Conservation (phyloP, 108 stramenopile species). For the Nitzschia inconspicua region DNA sequence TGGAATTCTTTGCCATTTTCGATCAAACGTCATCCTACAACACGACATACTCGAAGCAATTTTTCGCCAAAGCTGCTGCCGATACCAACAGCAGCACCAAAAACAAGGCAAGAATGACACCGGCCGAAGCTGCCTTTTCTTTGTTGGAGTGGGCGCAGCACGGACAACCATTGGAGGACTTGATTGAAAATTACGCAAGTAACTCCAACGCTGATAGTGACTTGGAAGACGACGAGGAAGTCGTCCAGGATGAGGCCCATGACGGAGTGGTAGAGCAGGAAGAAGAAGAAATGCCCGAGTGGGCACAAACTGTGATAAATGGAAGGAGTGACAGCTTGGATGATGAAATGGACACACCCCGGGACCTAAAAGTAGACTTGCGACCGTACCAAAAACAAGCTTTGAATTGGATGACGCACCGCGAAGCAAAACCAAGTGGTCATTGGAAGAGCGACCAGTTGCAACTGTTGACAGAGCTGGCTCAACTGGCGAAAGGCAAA, state of each 20-base stretch:
- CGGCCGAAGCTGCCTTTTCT: constrained; percentile 54
- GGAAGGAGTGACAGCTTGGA: neutral
- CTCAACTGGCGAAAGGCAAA: constrained; percentile 2
- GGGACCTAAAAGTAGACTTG: constrained; percentile 43
- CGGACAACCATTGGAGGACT: constrained; percentile 41
- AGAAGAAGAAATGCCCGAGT: constrained; percentile 7
- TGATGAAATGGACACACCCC: constrained; percentile 56
- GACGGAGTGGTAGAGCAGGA: neutral
- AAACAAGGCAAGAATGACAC: neutral
- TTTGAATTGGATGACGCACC: constrained; percentile 75
- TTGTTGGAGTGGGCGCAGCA: constrained; percentile 81
- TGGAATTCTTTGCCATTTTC: neutral
- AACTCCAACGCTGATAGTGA: constrained; percentile 16
- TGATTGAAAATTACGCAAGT: constrained; percentile 3
- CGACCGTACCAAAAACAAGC: constrained; percentile 78
- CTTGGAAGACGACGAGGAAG: constrained; percentile 25
- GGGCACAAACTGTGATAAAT: constrained; percentile 16
- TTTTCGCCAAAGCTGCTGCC: too few relatives aligned
- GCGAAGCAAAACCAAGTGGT: constrained; percentile 39
- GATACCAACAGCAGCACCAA: neutral
- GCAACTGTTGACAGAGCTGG: constrained; percentile 29
- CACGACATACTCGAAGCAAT: too few relatives aligned
- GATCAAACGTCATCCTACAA: too few relatives aligned
- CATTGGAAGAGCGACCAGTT: constrained; percentile 19
- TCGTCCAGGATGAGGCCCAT: constrained; percentile 2